Evolutionary conservation across 805 yeast species (phyloP), one percentile per base, ranked within the genome.

Genomic region (Candida nitratophila): DNA sequence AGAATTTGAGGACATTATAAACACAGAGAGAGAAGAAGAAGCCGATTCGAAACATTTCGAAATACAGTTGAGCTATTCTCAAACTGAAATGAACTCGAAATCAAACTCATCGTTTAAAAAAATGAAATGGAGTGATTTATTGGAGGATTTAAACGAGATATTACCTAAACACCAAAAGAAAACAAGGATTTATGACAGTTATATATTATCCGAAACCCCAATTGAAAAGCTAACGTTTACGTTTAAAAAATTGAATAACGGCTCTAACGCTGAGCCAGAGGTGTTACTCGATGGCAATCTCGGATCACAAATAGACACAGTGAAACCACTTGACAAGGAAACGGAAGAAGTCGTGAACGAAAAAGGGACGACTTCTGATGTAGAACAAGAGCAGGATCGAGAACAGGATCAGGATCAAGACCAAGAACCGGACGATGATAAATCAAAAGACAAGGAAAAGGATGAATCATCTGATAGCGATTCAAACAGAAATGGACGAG

Each of bases 101-200:
- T 10, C n/a, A n/a, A 24, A 24, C 27, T 6, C 10, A 24, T 7
- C 10, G 15, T 4, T 34, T 20, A 17, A 34, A 12, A 34, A 20
- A 34, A 19, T 34, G n/a, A 51, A 53, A 29, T 37, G 64, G 40
- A 39, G 31, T 4, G 49, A 47, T 2, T 42, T 60, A 2, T 37
- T 61, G 29, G 47, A 50, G 8, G 49, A 51, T 5, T 19, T 65
- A 5, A 55, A 56, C 32, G 55, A 53, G 5, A 38, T 53, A 2
- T 44, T 65, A n/a, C 68, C 69, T 1, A 64, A 55, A 33, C 69
- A 77, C 3, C 73, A 68, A 46, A 60, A 70, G 3, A 74, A 70
- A 37, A 53, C 70, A 5, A 75, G 65, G 50, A 56, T 65, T 29
- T 56, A 69, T 27, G 87, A 82, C 50, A 72, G 76, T 0, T 82